phyloP scores from a whole-genome alignment of 805 yeast species.

The Zygosaccharomyces siamensis region DNA sequence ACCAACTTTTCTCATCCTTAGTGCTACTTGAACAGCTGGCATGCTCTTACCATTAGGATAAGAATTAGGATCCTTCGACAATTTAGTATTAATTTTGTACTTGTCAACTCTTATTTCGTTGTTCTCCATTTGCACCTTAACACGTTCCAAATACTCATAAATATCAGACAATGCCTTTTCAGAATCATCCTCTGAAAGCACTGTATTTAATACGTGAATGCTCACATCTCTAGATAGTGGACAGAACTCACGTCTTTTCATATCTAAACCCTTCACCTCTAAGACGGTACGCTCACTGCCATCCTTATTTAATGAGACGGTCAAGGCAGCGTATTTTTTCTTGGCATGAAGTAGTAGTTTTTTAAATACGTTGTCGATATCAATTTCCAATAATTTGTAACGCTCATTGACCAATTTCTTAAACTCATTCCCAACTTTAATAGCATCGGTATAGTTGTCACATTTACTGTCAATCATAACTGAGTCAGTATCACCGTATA shows the following conservation, averaged over 20 bases:
- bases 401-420: conserved; percentile 83
- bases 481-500: conserved; percentile 98
- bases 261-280: conserved; percentile 94
- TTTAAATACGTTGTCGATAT: conserved; percentile 89
- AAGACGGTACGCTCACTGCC: conserved; percentile 56
- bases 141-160: conserved; percentile 63
- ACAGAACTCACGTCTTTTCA: conserved; percentile 95
- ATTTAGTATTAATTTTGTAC: conserved; percentile 75
- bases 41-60: conserved; percentile 77
- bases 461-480: conserved; percentile 95
- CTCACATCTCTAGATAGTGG: conserved; percentile 88
- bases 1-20: conserved; percentile 74
- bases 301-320: conserved; percentile 45
- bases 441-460: conserved; percentile 62
- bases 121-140: conserved; percentile 51
- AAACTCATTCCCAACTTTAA: conserved; percentile 78
- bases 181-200: conserved; percentile 68
- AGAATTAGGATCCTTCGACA: conserved; percentile 82
- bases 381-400: conserved; percentile 83
- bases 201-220: conserved; percentile 61
- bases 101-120: conserved; percentile 62
- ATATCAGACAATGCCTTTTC: conserved; percentile 69
- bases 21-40: conserved; percentile 91
- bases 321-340: conserved; percentile 95
- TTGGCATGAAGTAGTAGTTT: conserved; percentile 84